Percentiles rank a stretch among this genome's conserved stretches.
phyloP scores from a whole-genome alignment of 2,329 filamentous ascomycete genomes.

The Colletotrichum tropicicola region DNA sequence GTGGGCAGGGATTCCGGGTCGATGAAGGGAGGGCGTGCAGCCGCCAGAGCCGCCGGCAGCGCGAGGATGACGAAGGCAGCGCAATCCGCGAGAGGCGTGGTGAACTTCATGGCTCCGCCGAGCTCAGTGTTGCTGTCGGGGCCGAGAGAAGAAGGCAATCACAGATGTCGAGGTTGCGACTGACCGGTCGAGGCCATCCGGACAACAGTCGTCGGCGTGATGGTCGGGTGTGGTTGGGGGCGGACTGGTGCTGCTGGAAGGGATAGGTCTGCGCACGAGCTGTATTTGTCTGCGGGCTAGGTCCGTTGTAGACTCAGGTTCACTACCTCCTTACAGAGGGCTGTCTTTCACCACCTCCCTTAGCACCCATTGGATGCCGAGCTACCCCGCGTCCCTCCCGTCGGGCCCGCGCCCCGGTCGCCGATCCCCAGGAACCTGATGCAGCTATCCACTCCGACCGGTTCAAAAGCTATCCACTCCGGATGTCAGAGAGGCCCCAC shows the following conservation, averaged over 20 bases:
- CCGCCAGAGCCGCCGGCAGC: slow-evolving; percentile 4
- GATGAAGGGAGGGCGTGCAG: slow-evolving; percentile 24
- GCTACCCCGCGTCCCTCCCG: slow-evolving; percentile 27
- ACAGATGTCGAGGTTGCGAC: neutral
- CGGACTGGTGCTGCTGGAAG: neutral
- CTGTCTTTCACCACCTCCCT: neutral
- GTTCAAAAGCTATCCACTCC: slow-evolving; percentile 12
- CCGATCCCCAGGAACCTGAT: slow-evolving; percentile 12
- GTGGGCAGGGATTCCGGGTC: slow-evolving; percentile 38
- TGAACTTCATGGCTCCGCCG: slow-evolving; percentile 10
- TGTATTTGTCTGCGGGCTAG: neutral
- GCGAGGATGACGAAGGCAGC: slow-evolving; percentile 1
- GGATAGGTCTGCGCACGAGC: slow-evolving; percentile 15
- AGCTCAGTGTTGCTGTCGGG: neutral
- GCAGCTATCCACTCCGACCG: slow-evolving; percentile 12
- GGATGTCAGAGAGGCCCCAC: neutral
- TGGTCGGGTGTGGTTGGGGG: neutral
- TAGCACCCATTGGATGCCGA: slow-evolving; percentile 14
- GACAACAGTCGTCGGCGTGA: neutral
- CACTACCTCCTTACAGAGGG: too few species aligned
- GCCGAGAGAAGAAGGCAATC: neutral
- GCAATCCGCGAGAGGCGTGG: neutral
- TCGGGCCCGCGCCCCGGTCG: slow-evolving; percentile 11
- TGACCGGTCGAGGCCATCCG: slow-evolving; percentile 9
- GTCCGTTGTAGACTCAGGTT: slow-evolving; percentile 17